Evolutionary conservation across 106 monocot species (phyloP).

Genomic region (Dendrobium catenatum): DNA sequence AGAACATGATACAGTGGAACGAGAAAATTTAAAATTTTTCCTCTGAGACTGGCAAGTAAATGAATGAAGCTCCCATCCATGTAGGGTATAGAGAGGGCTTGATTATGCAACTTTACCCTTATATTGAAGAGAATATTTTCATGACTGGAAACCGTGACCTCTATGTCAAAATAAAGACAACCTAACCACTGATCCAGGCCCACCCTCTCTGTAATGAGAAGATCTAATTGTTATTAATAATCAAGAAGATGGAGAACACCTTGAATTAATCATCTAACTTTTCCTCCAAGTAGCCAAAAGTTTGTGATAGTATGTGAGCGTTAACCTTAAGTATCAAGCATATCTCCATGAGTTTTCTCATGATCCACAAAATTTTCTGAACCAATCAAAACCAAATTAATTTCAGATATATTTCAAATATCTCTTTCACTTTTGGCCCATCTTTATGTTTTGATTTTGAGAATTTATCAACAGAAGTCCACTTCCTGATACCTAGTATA

Average conservation of each 20-base stretch:
- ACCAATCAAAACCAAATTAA: not conserved
- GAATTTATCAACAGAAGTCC: not conserved
- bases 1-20: not conserved
- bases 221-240: not conserved
- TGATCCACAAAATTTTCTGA: slow-evolving; percentile 3
- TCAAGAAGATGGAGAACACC: not conserved
- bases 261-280: not conserved
- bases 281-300: not conserved
- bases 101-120: not conserved
- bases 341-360: not conserved
- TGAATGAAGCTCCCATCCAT: not conserved
- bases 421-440: not conserved
- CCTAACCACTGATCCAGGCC: not conserved
- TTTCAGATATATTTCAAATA: not conserved
- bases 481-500: not conserved
- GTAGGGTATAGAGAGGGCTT: not conserved
- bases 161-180: not conserved
- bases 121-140: not conserved
- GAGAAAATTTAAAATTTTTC: not conserved
- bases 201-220: not conserved
- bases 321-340: not conserved
- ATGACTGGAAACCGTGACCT: not conserved
- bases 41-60: not conserved
- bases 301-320: not conserved
- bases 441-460: not conserved